phyloP scores from a whole-genome alignment of 495 filamentous ascomycete genomes.

The Podospora fimiseda region DNA sequence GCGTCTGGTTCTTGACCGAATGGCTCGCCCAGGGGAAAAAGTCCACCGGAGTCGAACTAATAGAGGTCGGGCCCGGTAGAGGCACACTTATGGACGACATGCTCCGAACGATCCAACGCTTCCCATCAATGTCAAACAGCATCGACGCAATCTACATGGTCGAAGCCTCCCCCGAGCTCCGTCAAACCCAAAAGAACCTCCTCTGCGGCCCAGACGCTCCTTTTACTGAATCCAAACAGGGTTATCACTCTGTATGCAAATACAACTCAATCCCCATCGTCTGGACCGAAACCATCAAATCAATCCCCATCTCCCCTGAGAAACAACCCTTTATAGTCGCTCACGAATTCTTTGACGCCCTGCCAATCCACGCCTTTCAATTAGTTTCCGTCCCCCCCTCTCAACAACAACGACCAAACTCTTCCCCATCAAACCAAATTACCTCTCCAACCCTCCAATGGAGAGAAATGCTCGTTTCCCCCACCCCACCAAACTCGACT shows the following conservation, averaged over 20 bases:
- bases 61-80: conserved; percentile 90
- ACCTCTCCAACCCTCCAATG: conserved; percentile 56
- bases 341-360: conserved; percentile 98
- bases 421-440: conserved; percentile 38
- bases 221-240: conserved; percentile 66
- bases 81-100: conserved; percentile 98
- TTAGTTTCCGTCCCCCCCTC: conserved; percentile 48
- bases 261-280: conserved; percentile 61
- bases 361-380: conserved; percentile 94
- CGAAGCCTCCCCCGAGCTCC: conserved; percentile 73
- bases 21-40: conserved; percentile 85
- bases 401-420: conserved; percentile 32
- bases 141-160: conserved; percentile 86
- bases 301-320: conserved; percentile 60
- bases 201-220: conserved; percentile 71
- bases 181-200: conserved; percentile 67
- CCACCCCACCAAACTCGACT: conserved; percentile 46
- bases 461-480: conserved; percentile 82
- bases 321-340: conserved; percentile 90
- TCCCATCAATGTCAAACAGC: conserved; percentile 66
- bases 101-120: conserved; percentile 78
- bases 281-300: conserved; percentile 88
- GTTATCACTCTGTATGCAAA: conserved; percentile 70
- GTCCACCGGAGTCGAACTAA: conserved; percentile 67
- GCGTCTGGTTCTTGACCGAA: conserved; percentile 90